Conservation (phyloP, 176 grass and related monocot genomes). For the Thinopyrum elongatum region DNA sequence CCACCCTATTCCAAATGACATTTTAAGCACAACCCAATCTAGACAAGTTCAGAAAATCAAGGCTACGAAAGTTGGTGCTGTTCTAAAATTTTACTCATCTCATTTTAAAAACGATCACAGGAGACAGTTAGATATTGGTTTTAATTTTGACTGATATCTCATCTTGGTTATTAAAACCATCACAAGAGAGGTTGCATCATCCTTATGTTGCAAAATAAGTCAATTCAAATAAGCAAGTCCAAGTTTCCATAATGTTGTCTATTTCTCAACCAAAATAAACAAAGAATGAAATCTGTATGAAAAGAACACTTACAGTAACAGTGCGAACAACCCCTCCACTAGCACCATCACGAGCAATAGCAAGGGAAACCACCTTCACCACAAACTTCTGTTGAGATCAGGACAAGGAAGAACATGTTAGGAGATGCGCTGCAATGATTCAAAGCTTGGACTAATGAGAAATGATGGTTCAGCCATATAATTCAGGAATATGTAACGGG, state of each 20-base stretch:
- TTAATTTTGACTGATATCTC: not conserved
- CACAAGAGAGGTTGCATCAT: not conserved
- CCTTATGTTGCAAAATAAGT: not conserved
- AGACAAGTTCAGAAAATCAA: not conserved
- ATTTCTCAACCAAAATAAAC: not conserved
- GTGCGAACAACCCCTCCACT: slow-evolving; percentile 6
- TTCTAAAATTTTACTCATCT: not conserved
- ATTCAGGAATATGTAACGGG: not conserved
- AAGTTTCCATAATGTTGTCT: not conserved
- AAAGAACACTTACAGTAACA: slow-evolving; percentile 13
- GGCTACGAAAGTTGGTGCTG: not conserved
- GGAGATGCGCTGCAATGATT: not conserved
- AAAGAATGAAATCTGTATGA: not conserved
- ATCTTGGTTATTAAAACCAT: not conserved
- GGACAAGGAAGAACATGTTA: slow-evolving; percentile 28
- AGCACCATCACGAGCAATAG: slow-evolving; percentile 39
- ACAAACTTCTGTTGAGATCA: slow-evolving; percentile 68
- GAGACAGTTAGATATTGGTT: not conserved
- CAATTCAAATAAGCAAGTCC: not conserved
- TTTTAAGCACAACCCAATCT: not conserved
- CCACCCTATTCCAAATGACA: not conserved
- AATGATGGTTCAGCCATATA: not conserved
- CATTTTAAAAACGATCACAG: not conserved
- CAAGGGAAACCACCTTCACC: slow-evolving; percentile 85
- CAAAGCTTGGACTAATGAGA: not conserved